These are phyloP conservation scores for Scytalidium lignicola DNA, from an alignment of 2,329 filamentous ascomycete genomes.

Conservation along the genomic window DNA sequence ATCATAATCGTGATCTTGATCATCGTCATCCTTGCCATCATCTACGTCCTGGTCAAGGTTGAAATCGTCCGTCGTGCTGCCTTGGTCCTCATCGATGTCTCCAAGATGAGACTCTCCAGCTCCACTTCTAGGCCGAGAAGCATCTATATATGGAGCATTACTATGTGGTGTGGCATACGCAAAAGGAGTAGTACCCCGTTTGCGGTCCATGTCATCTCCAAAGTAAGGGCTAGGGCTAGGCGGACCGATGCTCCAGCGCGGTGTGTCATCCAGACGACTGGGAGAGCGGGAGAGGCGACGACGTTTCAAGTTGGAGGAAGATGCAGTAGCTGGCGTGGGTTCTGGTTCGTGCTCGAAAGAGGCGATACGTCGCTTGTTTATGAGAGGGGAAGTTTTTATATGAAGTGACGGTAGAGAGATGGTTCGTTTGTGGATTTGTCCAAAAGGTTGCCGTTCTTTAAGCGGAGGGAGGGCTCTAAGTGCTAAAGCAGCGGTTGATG, in stretches of 20 bases:
- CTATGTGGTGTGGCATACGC: slow-evolving; percentile 75
- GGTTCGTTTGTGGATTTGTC: slow-evolving; percentile 46
- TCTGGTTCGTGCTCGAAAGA: slow-evolving; percentile 33
- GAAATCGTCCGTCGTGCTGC: slow-evolving; percentile 9
- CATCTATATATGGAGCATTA: slow-evolving; percentile 41
- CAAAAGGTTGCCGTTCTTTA: slow-evolving; percentile 30
- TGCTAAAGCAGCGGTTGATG: slow-evolving; percentile 13
- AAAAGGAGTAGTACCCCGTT: slow-evolving; percentile 50
- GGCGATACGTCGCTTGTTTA: slow-evolving; percentile 39
- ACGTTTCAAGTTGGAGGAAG: slow-evolving; percentile 18
- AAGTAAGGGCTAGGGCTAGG: slow-evolving; percentile 24
- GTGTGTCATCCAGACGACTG: slow-evolving; percentile 46
- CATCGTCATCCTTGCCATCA: slow-evolving; percentile 24
- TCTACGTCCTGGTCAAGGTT: slow-evolving; percentile 14
- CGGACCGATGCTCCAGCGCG: slow-evolving; percentile 43
- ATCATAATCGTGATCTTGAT: slow-evolving; percentile 18
- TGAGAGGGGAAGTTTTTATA: slow-evolving; percentile 30
- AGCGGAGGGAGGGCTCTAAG: slow-evolving; percentile 15
- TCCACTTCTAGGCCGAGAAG: slow-evolving; percentile 4
- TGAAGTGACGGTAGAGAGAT: slow-evolving; percentile 44
- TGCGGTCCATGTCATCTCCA: slow-evolving; percentile 17
- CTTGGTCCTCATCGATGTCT: slow-evolving; percentile 7
- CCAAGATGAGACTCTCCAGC: slow-evolving; percentile 10
- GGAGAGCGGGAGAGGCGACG: slow-evolving; percentile 50
- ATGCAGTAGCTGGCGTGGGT: slow-evolving; percentile 12